Conservation (phyloP, 1,284 basidiomycete species). For the Apiotrichum montevideense region DNA sequence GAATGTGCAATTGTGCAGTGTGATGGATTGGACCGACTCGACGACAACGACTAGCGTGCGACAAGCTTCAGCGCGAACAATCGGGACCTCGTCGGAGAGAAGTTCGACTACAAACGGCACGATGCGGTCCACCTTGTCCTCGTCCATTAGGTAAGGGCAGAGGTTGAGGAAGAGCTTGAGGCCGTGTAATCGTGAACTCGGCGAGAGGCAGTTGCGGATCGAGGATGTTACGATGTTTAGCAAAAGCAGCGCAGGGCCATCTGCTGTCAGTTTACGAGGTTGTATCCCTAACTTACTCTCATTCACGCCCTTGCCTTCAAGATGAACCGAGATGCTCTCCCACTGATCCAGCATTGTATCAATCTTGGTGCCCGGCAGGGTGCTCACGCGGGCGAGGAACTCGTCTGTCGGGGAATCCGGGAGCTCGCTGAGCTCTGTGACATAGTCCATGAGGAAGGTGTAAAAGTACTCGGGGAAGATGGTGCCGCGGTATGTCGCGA, state of each 20-base stretch:
- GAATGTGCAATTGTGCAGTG: slow-evolving; percentile 75
- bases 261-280: slow-evolving; percentile 43
- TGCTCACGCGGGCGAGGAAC: slow-evolving; percentile 26
- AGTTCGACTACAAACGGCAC: slow-evolving; percentile 87
- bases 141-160: slow-evolving; percentile 77
- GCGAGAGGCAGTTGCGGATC: slow-evolving; percentile 77
- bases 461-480: slow-evolving; percentile 92
- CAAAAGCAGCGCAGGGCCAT: slow-evolving; percentile 72
- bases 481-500: slow-evolving; percentile 67
- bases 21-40: slow-evolving; percentile 77
- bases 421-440: slow-evolving; percentile 67
- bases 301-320: slow-evolving; percentile 25
- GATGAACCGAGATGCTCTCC: slow-evolving; percentile 38
- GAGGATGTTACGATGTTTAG: slow-evolving; percentile 83
- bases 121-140: slow-evolving; percentile 90
- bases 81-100: slow-evolving; percentile 72
- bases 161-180: slow-evolving; percentile 84
- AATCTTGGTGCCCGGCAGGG: slow-evolving; percentile 31
- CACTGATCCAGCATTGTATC: slow-evolving; percentile 42
- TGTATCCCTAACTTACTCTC: slow-evolving; percentile 22
- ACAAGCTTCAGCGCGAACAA: slow-evolving; percentile 72
- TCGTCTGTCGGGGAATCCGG: slow-evolving; percentile 9
- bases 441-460: slow-evolving; percentile 85
- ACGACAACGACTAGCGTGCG: slow-evolving; percentile 79
- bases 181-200: slow-evolving; percentile 77